Percentiles rank a stretch among this genome's conserved stretches.
Evolutionary conservation across 2,329 filamentous ascomycete genomes (phyloP).

Genomic region (Aspergillus sp.): DNA sequence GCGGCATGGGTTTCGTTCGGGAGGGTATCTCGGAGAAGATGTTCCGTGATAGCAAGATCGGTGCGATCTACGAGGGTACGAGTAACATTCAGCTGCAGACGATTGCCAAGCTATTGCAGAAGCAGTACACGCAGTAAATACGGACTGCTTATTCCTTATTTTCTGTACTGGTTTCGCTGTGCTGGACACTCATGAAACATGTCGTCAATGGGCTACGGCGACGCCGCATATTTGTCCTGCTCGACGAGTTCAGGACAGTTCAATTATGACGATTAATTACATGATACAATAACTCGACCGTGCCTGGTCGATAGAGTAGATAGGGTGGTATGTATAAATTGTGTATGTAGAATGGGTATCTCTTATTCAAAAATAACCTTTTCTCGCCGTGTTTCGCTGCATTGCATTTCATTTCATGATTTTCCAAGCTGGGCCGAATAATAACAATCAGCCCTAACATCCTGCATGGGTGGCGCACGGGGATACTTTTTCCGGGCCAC

Average conservation of each 20-base stretch:
- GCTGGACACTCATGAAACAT: not conserved
- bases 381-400: not conserved
- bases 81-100: slow-evolving; percentile 69
- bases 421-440: not conserved
- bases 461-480: not conserved
- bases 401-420: not conserved
- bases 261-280: not conserved
- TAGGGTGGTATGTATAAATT: not conserved
- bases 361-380: not conserved
- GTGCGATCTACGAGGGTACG: slow-evolving; percentile 89
- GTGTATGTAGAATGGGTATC: not conserved
- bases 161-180: not conserved
- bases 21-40: slow-evolving; percentile 98
- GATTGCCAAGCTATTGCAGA: slow-evolving; percentile 69
- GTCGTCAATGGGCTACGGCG: not conserved
- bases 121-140: slow-evolving; percentile 60
- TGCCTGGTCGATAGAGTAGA: not conserved
- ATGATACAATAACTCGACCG: not conserved
- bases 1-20: slow-evolving; percentile 96
- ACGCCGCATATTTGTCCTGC: not conserved
- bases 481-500: not conserved
- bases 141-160: not conserved
- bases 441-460: not conserved
- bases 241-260: not conserved
- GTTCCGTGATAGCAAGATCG: slow-evolving; percentile 97